These are phyloP conservation scores for Hyphodiscus sp. DNA, from an alignment of 2,329 filamentous ascomycete genomes.

Conservation along the genomic window DNA sequence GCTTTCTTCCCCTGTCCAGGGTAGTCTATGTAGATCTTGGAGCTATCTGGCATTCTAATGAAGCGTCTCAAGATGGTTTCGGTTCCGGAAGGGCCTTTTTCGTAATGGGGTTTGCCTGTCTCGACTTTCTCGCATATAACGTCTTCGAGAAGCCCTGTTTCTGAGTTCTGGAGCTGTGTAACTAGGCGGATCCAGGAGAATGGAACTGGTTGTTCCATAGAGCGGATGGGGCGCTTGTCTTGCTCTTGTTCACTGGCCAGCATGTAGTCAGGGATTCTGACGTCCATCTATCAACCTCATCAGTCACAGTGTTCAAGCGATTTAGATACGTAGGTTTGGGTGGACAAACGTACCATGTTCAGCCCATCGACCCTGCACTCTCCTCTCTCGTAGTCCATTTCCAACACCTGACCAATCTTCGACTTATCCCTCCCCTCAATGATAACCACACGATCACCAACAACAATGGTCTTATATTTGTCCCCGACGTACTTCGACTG, in stretches of 20 bases:
- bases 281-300: constrained; percentile 32
- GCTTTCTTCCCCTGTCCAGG: constrained; percentile 42
- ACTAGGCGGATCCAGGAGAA: constrained; percentile 76
- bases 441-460: constrained; percentile 76
- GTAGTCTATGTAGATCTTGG: constrained; percentile 72
- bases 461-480: constrained; percentile 54
- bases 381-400: constrained; percentile 48
- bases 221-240: constrained; percentile 36
- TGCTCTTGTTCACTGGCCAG: constrained; percentile 30
- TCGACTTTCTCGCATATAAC: constrained; percentile 69
- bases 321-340: neutral
- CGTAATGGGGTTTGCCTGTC: constrained; percentile 42
- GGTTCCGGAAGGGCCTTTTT: constrained; percentile 36
- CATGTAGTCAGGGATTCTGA: constrained; percentile 36
- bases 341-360: constrained; percentile 50
- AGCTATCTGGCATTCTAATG: constrained; percentile 59
- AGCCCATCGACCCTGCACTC: constrained; percentile 55
- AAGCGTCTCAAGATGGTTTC: constrained; percentile 38
- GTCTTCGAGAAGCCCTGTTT: constrained; percentile 61
- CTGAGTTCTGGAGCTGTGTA: constrained; percentile 61
- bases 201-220: constrained; percentile 51
- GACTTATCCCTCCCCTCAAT: constrained; percentile 73
- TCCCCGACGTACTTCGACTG: constrained; percentile 30
- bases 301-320: constrained; percentile 2
- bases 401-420: constrained; percentile 68